Evolutionary conservation across 768 basidiomycete species (phyloP).

Genomic region (Pleurotus salmoneostramineus): DNA sequence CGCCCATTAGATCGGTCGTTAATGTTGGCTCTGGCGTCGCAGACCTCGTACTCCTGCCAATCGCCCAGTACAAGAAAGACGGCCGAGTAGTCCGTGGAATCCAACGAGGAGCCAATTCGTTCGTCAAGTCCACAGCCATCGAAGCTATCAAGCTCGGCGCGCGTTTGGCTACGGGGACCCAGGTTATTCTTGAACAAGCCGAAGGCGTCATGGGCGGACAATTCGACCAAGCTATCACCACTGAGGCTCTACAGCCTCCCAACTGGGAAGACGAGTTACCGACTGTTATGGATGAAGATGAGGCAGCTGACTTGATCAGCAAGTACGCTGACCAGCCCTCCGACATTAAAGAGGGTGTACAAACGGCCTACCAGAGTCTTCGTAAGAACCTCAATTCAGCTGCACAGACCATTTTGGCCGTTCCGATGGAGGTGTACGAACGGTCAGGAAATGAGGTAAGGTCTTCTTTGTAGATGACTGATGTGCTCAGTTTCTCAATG

Average conservation of each 20-base stretch:
- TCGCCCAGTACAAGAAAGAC: conserved; percentile 97
- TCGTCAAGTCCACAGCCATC: conserved; percentile 91
- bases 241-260: conserved; percentile 58
- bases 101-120: conserved; percentile 90
- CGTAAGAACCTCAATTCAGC: conserved; percentile 86
- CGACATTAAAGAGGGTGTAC: conserved; percentile 81
- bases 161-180: conserved; percentile 91
- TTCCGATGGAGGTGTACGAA: conserved; percentile 99
- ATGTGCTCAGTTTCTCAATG: neutral
- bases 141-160: conserved; percentile 96
- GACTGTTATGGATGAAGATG: conserved; percentile 34
- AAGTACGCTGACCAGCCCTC: conserved; percentile 90
- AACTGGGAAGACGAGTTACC: conserved; percentile 28
- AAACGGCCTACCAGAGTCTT: conserved; percentile 88
- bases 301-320: conserved; percentile 60
- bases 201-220: conserved; percentile 86
- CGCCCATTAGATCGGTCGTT: conserved; percentile 94
- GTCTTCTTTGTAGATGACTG: neutral
- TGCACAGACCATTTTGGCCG: conserved; percentile 96
- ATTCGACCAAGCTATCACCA: conserved; percentile 60
- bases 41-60: conserved; percentile 91
- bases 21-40: conserved; percentile 97
- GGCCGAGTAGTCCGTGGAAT: conserved; percentile 88
- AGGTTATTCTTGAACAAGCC: conserved; percentile 94
- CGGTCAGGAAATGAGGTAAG: conserved; percentile 85